Percentiles rank a stretch among this genome's conserved stretches.
Evolutionary conservation across 2,329 filamentous ascomycete genomes (phyloP).

Genomic region (Gaeumannomyces sp.): DNA sequence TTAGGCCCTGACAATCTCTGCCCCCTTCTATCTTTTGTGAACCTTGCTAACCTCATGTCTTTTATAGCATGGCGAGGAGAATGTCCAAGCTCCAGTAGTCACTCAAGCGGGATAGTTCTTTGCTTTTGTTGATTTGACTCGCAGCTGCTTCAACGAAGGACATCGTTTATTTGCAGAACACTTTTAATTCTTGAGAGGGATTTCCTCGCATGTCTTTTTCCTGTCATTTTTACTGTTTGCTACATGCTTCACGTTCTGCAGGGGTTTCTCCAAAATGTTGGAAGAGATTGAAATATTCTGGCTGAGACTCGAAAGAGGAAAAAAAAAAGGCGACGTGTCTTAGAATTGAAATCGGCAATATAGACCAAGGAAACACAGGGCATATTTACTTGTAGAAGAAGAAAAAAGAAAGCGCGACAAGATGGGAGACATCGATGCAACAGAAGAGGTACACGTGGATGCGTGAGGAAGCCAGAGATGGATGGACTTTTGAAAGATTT

Average conservation of each 20-base stretch:
- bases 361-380: background rate
- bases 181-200: background rate
- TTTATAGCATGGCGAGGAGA: constrained; percentile 56
- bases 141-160: too few relatives aligned
- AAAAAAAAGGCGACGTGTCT: background rate
- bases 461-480: too few relatives aligned
- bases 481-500: background rate
- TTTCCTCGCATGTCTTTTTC: background rate
- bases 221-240: too few relatives aligned
- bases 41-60: background rate
- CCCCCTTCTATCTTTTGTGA: background rate
- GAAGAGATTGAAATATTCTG: background rate
- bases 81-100: constrained; percentile 42
- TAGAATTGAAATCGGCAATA: background rate
- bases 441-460: background rate
- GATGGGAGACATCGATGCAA: background rate
- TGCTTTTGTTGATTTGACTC: background rate
- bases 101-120: background rate
- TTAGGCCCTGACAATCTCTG: background rate
- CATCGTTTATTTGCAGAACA: background rate
- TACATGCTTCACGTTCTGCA: background rate
- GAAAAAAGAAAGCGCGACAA: background rate
- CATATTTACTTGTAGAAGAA: background rate
- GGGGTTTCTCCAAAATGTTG: background rate
- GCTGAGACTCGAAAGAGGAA: background rate